A percentile compares a stretch with the other conserved stretches of the same genome.
phyloP scores from a whole-genome alignment of 169 alveolate genomes.

The Plasmodium reichenowi region DNA sequence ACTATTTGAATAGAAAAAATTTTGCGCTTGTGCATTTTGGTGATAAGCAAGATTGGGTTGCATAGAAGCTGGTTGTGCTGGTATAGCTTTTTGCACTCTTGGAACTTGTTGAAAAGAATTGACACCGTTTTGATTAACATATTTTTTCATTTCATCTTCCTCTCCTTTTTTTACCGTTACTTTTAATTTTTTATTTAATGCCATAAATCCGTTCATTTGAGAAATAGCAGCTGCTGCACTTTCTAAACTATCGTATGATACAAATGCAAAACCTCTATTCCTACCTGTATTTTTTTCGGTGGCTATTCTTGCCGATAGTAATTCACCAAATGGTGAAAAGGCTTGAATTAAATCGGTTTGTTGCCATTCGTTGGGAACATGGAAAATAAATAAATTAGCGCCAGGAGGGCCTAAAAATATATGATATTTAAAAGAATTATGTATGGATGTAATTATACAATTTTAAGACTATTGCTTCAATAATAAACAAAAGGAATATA shows the following conservation, averaged over 20 bases:
- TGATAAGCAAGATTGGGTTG: conserved; percentile 77
- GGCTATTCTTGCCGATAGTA: conserved; percentile 92
- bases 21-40: conserved; percentile 78
- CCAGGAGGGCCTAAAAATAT: conserved; percentile 91
- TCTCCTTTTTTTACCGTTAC: conserved; percentile 92
- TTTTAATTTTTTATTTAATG: conserved; percentile 89
- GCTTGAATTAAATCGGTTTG: conserved; percentile 88
- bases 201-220: conserved; percentile 91
- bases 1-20: conserved; percentile 68
- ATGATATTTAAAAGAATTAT: not conserved
- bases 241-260: conserved; percentile 89
- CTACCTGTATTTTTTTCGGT: conserved; percentile 91
- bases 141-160: conserved; percentile 84
- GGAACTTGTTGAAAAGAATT: conserved; percentile 68
- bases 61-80: conserved; percentile 73
- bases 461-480: no score
- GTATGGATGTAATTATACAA: no score
- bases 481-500: no score
- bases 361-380: conserved; percentile 95
- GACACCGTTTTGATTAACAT: conserved; percentile 69
- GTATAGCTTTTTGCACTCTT: conserved; percentile 59
- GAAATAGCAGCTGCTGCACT: conserved; percentile 93
- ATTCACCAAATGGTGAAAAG: conserved; percentile 90
- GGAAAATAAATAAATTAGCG: conserved; percentile 94
- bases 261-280: conserved; percentile 94